A percentile compares a stretch with the other conserved stretches of the same genome.
phyloP scores from a whole-genome alignment of 2,329 filamentous ascomycete genomes.

The Cercospora brassicicola region DNA sequence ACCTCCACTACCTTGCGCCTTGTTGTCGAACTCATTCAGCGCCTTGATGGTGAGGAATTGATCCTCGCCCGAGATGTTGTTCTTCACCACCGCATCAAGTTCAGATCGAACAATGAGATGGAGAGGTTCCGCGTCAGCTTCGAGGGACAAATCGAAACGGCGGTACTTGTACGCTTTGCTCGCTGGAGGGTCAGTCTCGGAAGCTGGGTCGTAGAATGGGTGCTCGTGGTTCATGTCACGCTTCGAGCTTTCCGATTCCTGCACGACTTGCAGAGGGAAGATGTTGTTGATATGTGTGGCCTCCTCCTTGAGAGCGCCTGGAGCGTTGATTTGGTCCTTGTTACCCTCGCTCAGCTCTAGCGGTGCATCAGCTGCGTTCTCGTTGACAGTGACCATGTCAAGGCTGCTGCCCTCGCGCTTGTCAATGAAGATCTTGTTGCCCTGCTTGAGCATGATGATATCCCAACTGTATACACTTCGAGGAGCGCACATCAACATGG shows the following conservation, averaged over 20 bases:
- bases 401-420: constrained; percentile 94
- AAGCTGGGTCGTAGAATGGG: constrained; percentile 93
- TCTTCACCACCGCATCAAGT: constrained; percentile 93
- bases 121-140: constrained; percentile 85
- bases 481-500: constrained; percentile 98
- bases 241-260: constrained; percentile 76
- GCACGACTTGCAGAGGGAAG: constrained; percentile 93
- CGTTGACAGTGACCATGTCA: constrained; percentile 98
- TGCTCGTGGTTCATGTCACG: constrained; percentile 84
- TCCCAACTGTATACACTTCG: constrained; percentile 99
- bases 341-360: constrained; percentile 87
- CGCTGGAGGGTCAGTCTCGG: constrained; percentile 89
- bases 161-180: constrained; percentile 99
- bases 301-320: constrained; percentile 88
- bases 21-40: constrained; percentile 98
- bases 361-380: constrained; percentile 94
- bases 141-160: constrained; percentile 90
- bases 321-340: constrained; percentile 94
- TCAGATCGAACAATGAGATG: constrained; percentile 93
- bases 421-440: constrained; percentile 97
- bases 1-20: constrained; percentile 90
- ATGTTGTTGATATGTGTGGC: constrained; percentile 99
- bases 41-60: constrained; percentile 91
- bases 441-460: constrained; percentile 87
- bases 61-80: constrained; percentile 86